phyloP scores from a whole-genome alignment of 2,329 filamentous ascomycete genomes.

The Aureobasidium sp. region DNA sequence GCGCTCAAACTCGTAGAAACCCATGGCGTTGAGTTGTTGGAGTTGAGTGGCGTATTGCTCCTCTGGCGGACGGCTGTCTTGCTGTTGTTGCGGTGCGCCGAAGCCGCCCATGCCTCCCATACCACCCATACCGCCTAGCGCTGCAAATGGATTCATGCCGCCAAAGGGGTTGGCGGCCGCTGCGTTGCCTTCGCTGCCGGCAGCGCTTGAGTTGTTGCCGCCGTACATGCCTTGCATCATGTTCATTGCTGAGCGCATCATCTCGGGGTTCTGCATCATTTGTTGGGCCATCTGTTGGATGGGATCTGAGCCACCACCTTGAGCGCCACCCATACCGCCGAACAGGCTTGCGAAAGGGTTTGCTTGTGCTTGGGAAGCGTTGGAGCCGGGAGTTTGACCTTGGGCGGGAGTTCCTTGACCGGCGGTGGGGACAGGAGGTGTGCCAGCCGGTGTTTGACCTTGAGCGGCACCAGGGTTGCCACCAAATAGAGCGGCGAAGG shows the following conservation, averaged over 20 bases:
- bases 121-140: conserved; percentile 26
- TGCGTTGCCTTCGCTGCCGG: conserved; percentile 23
- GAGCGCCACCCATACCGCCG: conserved; percentile 25
- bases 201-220: conserved; percentile 33
- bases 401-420: conserved; percentile 27
- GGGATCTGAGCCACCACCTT: conserved; percentile 35
- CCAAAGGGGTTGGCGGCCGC: conserved; percentile 33
- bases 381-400: conserved; percentile 22
- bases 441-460: conserved; percentile 31
- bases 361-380: conserved; percentile 31
- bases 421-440: conserved; percentile 24
- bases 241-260: conserved; percentile 47
- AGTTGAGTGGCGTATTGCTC: conserved; percentile 88
- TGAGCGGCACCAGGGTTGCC: conserved; percentile 26
- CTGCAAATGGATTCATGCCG: conserved; percentile 41
- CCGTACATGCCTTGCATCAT: conserved; percentile 48
- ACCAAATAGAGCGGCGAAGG: conserved; percentile 55
- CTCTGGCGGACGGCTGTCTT: conserved; percentile 84
- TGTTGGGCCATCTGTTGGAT: conserved; percentile 40
- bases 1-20: conserved; percentile 92
- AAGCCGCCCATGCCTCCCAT: conserved; percentile 28
- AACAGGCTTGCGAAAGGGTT: conserved; percentile 68
- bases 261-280: conserved; percentile 52
- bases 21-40: conserved; percentile 95
- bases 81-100: conserved; percentile 41